Evolutionary conservation across 192 early-diverging fungal species (phyloP).

Genomic region (Podila epigama): DNA sequence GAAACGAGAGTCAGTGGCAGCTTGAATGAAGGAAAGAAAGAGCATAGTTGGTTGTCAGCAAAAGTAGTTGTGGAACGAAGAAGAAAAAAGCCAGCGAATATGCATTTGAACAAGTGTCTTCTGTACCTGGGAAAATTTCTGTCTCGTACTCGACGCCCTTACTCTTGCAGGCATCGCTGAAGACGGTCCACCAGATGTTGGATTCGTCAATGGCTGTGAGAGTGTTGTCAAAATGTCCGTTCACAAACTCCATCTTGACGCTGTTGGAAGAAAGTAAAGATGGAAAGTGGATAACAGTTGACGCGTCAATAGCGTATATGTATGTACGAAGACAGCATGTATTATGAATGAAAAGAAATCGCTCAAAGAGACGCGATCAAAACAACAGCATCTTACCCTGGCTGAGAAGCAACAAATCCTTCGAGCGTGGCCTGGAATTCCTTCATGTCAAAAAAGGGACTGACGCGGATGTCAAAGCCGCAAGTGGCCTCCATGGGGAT

Average conservation of each 20-base stretch:
- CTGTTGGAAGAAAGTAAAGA: constrained; percentile 44
- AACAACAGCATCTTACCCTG: constrained; percentile 41
- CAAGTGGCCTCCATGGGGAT: constrained; percentile 74
- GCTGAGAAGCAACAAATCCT: constrained; percentile 49
- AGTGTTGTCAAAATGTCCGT: constrained; percentile 66
- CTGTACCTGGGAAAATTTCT: constrained; percentile 83
- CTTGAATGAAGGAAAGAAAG: too few relatives aligned
- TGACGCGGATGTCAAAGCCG: constrained; percentile 81
- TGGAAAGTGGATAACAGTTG: constrained; percentile 2
- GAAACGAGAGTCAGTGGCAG: constrained; percentile 83
- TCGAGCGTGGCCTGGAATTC: constrained; percentile 64
- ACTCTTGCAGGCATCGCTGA: constrained; percentile 62
- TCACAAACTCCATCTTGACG: constrained; percentile 68
- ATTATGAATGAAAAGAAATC: too few relatives aligned
- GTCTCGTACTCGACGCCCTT: constrained; percentile 63
- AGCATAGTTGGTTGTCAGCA: too few relatives aligned
- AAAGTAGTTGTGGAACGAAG: too few relatives aligned
- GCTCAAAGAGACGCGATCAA: too few relatives aligned
- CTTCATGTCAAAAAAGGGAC: constrained; percentile 69
- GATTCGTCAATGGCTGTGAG: constrained; percentile 60
- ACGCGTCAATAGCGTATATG: neutral
- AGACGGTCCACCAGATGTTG: constrained; percentile 75
- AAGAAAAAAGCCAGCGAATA: too few relatives aligned
- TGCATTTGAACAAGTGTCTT: neutral
- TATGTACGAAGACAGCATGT: neutral